Conservation (phyloP, 2,329 filamentous ascomycete genomes). For the Lecanicillium sp. region DNA sequence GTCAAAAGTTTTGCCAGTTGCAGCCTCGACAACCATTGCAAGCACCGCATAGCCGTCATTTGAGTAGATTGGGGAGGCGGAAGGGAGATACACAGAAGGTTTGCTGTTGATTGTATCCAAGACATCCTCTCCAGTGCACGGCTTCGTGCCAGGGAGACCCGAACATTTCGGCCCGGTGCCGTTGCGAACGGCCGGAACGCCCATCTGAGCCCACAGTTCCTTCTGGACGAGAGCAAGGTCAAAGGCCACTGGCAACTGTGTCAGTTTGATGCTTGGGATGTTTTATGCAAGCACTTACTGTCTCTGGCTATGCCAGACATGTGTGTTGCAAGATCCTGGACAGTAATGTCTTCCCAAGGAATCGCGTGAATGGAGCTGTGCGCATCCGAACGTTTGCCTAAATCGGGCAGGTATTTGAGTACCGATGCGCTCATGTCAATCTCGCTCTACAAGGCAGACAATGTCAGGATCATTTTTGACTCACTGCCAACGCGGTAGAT, state of each 20-base stretch:
- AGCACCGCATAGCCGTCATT: conserved; percentile 42
- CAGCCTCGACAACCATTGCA: conserved; percentile 38
- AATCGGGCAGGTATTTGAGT: conserved; percentile 38
- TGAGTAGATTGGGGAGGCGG: conserved; percentile 41
- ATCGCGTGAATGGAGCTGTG: conserved; percentile 28
- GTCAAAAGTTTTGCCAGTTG: conserved; percentile 33
- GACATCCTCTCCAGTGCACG: conserved; percentile 26
- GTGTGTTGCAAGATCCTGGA: conserved; percentile 39
- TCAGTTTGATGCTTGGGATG: conserved; percentile 1
- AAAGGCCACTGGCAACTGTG: conserved; percentile 23
- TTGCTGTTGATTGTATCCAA: conserved; percentile 22
- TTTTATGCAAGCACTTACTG: conserved; percentile 21
- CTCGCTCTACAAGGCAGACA: conserved; percentile 26
- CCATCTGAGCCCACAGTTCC: conserved; percentile 24
- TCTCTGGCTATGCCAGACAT: conserved; percentile 37
- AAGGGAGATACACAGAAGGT: conserved; percentile 36
- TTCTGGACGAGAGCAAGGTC: conserved; percentile 26
- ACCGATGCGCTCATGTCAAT: conserved; percentile 36
- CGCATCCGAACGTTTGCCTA: conserved; percentile 20
- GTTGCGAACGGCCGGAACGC: conserved; percentile 26
- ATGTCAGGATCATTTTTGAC: conserved; percentile 28
- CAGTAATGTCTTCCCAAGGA: conserved; percentile 42
- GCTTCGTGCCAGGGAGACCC: conserved; percentile 27
- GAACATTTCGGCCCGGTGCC: conserved; percentile 27
- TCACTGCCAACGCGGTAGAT: conserved; percentile 30